These are phyloP conservation scores for Codiaeum variegatum DNA, from an alignment of 441 rosid genomes.

Conservation along the genomic window DNA sequence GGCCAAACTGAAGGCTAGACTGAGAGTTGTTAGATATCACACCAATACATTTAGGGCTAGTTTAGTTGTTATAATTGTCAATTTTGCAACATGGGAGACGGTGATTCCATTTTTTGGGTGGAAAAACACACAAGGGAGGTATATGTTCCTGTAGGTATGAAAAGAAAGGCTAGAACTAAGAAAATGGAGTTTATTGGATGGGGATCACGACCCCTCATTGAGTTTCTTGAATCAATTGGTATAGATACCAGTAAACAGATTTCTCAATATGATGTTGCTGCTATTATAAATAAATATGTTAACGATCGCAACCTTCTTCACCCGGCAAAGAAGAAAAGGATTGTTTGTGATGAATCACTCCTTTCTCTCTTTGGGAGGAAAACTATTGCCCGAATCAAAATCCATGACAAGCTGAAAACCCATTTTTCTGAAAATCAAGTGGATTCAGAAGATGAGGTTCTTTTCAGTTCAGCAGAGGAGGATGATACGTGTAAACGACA, in stretches of 20 bases:
- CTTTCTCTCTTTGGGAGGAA: conserved; percentile 46
- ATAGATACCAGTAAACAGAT: conserved; percentile 30
- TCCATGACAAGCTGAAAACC: conserved; percentile 34
- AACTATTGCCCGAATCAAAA: conserved; percentile 30
- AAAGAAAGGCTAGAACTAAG: conserved; percentile 49
- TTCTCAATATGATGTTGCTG: conserved; percentile 36
- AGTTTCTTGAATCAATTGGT: conserved; percentile 44
- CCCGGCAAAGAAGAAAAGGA: conserved; percentile 38
- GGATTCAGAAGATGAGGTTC: conserved; percentile 27
- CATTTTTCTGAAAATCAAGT: conserved; percentile 41
- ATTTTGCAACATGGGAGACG: conserved; percentile 8
- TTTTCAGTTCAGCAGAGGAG: conserved; percentile 47
- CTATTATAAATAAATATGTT: conserved; percentile 37
- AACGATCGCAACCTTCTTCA: conserved; percentile 38
- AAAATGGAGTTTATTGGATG: conserved; percentile 44
- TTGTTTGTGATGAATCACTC: conserved; percentile 45
- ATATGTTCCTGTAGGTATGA: conserved; percentile 22
- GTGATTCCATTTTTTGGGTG: conserved; percentile 37
- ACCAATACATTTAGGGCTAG: not conserved
- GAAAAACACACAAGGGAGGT: conserved; percentile 35
- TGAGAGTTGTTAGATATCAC: not conserved
- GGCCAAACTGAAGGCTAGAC: not conserved
- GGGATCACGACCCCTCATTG: conserved; percentile 46
- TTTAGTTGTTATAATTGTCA: not conserved
- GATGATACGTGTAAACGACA: conserved; percentile 9